Evolutionary conservation across 116 monocot genomes (phyloP).

Genomic region (Posidonia oceanica): DNA sequence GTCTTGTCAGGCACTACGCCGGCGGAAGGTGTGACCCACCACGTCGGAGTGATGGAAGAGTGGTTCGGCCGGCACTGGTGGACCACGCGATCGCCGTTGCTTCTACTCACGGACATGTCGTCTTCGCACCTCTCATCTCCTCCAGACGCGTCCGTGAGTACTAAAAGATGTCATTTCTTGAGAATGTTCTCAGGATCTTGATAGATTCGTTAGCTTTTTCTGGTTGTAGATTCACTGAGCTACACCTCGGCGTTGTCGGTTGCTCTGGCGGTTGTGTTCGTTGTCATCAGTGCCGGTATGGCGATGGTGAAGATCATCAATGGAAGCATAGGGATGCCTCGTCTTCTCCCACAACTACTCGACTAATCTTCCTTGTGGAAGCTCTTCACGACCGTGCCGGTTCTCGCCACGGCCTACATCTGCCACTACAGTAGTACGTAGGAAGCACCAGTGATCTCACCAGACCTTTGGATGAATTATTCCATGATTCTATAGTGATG

Average conservation of each 20-base stretch:
- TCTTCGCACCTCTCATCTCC: constrained; percentile 32
- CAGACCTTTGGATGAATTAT: neutral
- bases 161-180: neutral
- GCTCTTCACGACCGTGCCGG: constrained; percentile 45
- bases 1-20: constrained; percentile 40
- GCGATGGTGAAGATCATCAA: constrained; percentile 24
- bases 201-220: neutral
- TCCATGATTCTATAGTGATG: neutral
- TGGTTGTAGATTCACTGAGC: constrained; percentile 44
- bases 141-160: constrained; percentile 33
- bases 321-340: constrained; percentile 33
- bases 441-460: neutral
- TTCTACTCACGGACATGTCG: constrained; percentile 19
- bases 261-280: constrained; percentile 50
- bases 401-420: constrained; percentile 45
- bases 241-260: constrained; percentile 50
- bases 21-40: constrained; percentile 14
- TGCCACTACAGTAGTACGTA: constrained; percentile 52
- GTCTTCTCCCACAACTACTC: constrained; percentile 23
- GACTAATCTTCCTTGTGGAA: constrained; percentile 34
- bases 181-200: neutral
- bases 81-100: constrained; percentile 25
- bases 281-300: constrained; percentile 40
- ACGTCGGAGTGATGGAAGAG: constrained; percentile 37
- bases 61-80: constrained; percentile 51